Percentiles rank a stretch among this genome's conserved stretches.
Conservation (phyloP, 257 asterid species). For the Nicotiana obtusifolia region DNA sequence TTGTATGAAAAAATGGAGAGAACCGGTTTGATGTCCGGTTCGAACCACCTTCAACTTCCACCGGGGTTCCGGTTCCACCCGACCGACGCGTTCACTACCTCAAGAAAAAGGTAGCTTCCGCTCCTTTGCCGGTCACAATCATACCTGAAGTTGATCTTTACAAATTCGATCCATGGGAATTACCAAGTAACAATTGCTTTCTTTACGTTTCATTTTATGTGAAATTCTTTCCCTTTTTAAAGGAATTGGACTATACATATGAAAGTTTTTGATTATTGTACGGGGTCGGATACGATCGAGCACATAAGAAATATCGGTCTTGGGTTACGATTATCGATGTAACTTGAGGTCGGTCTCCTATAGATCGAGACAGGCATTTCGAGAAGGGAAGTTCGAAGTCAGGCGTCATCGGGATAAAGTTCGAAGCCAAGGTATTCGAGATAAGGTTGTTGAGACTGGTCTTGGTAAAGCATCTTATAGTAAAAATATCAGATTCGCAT, state of each 20-base stretch:
- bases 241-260: no score
- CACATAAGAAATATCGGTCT: no score
- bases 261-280: not conserved
- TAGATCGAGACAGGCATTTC: no score
- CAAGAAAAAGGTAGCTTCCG: slow-evolving; percentile 34
- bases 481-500: no score
- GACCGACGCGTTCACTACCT: slow-evolving; percentile 48
- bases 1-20: slow-evolving; percentile 23
- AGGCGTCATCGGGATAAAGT: no score
- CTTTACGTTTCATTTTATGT: not conserved
- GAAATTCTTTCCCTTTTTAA: not conserved
- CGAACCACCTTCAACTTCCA: slow-evolving; percentile 32
- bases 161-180: slow-evolving; percentile 46
- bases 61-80: slow-evolving; percentile 17
- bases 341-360: no score
- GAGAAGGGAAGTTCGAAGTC: no score
- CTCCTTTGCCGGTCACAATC: slow-evolving; percentile 33
- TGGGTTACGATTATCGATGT: no score
- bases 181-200: slow-evolving; percentile 28
- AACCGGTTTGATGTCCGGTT: slow-evolving; percentile 27
- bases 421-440: no score
- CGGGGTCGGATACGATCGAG: no score
- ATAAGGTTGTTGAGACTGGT: no score
- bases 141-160: slow-evolving; percentile 16
- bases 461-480: no score